Conservation (phyloP, 106 monocot species). For the Allium fistulosum region DNA sequence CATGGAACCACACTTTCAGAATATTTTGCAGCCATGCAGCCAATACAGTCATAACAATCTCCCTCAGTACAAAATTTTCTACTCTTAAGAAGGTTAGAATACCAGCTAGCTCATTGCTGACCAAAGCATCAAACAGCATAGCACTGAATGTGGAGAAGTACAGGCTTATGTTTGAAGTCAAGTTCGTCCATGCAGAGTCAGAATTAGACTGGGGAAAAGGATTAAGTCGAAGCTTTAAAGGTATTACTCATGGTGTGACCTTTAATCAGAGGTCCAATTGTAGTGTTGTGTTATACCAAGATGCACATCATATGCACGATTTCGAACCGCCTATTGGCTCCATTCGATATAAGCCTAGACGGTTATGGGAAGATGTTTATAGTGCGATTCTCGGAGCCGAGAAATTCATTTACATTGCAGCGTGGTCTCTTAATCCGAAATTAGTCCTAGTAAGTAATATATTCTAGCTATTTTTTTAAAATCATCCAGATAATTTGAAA, state of each 20-base stretch:
- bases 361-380: slow-evolving; percentile 57
- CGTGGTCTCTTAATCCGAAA: slow-evolving; percentile 53
- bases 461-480: too few relatives aligned
- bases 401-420: slow-evolving; percentile 42
- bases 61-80: slow-evolving; percentile 5
- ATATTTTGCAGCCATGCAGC: slow-evolving; percentile 26
- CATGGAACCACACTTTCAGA: slow-evolving; percentile 37
- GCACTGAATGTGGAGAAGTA: background rate
- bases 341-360: slow-evolving; percentile 13
- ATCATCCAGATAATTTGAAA: too few relatives aligned
- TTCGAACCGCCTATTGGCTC: background rate
- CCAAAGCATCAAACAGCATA: background rate
- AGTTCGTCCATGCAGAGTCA: slow-evolving; percentile 15
- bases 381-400: slow-evolving; percentile 35
- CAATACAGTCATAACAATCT: slow-evolving; percentile 12
- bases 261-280: slow-evolving; percentile 39
- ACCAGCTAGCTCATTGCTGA: slow-evolving; percentile 7
- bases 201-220: slow-evolving; percentile 11
- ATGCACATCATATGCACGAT: slow-evolving; percentile 18
- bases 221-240: background rate
- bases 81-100: slow-evolving; percentile 16
- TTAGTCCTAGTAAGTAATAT: slow-evolving; percentile 30
- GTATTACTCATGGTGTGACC: slow-evolving; percentile 7
- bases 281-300: slow-evolving; percentile 38
- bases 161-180: slow-evolving; percentile 10